A percentile compares a stretch with the other conserved stretches of the same genome.
Conservation (phyloP, 305 asterid genomes). For the Andrographis paniculata region DNA sequence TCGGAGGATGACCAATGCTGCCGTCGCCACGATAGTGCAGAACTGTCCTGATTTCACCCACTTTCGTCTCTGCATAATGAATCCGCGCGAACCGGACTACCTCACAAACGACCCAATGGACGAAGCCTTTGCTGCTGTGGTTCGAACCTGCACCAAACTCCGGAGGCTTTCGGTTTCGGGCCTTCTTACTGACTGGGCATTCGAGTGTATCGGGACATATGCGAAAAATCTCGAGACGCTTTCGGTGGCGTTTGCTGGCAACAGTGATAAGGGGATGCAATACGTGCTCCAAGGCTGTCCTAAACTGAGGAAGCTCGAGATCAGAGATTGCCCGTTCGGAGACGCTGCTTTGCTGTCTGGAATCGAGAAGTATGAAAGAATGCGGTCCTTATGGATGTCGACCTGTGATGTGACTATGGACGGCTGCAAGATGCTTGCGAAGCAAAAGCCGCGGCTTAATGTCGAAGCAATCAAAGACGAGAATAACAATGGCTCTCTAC, state of each 20-base stretch:
- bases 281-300: conserved; percentile 33
- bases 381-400: conserved; percentile 34
- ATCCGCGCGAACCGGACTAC: conserved; percentile 26
- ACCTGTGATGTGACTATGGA: conserved; percentile 24
- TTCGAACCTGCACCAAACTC: conserved; percentile 27
- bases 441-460: conserved; percentile 29
- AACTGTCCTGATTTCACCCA: conserved; percentile 33
- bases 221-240: conserved; percentile 30
- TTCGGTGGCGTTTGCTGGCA: conserved; percentile 34
- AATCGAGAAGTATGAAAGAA: conserved; percentile 25
- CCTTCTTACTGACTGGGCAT: conserved; percentile 25
- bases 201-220: conserved; percentile 30
- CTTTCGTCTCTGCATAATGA: conserved; percentile 31
- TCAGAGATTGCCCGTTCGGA: conserved; percentile 35
- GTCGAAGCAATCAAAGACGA: conserved; percentile 24
- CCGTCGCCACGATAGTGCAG: conserved; percentile 23
- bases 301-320: conserved; percentile 32
- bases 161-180: conserved; percentile 30
- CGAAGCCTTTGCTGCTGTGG: conserved; percentile 39
- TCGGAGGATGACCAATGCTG: conserved; percentile 35
- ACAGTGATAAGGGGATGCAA: conserved; percentile 32
- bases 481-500: conserved; percentile 20
- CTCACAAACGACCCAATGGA: conserved; percentile 28
- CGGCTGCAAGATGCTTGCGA: conserved; percentile 24
- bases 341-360: conserved; percentile 24